These are phyloP conservation scores for Coemansia sp. DNA, from an alignment of 192 early-diverging fungal species.

Conservation along the genomic window DNA sequence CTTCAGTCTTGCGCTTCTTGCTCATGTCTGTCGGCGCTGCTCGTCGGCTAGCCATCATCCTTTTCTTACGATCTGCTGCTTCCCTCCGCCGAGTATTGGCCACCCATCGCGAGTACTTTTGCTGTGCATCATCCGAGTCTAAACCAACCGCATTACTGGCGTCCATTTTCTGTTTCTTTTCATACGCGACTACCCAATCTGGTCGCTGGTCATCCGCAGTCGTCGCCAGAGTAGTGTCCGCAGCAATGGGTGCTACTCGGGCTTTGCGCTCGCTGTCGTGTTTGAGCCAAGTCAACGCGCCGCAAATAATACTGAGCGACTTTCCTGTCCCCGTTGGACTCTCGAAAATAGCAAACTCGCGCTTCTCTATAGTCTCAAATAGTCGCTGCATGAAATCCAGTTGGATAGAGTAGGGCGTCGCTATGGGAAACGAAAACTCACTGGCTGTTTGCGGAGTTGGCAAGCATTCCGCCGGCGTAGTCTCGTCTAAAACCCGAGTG, in stretches of 20 bases:
- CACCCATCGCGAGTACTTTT: conserved; percentile 14
- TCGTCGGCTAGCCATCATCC: no score
- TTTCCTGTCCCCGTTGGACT: no score
- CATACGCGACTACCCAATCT: not conserved
- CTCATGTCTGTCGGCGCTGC: no score
- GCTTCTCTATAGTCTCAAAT: no score
- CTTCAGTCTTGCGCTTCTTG: not conserved
- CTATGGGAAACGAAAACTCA: conserved; percentile 64
- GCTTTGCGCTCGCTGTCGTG: conserved; percentile 48
- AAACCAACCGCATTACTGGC: not conserved
- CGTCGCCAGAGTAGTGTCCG: not conserved
- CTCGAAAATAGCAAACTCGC: no score
- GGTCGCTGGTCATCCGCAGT: not conserved
- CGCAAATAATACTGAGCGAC: no score
- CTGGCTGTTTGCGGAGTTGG: conserved; percentile 29
- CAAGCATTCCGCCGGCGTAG: not conserved
- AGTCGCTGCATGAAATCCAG: conserved; percentile 52
- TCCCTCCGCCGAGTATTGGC: no score
- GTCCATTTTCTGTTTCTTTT: conserved; percentile 9
- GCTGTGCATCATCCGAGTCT: not conserved
- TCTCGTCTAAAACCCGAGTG: not conserved
- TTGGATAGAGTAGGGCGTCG: conserved; percentile 73
- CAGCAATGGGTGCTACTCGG: not conserved
- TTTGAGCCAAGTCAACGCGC: conserved; percentile 68
- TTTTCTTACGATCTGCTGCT: no score